Conservation (phyloP, 257 asterid genomes). For the Capsicum rhomboideum region DNA sequence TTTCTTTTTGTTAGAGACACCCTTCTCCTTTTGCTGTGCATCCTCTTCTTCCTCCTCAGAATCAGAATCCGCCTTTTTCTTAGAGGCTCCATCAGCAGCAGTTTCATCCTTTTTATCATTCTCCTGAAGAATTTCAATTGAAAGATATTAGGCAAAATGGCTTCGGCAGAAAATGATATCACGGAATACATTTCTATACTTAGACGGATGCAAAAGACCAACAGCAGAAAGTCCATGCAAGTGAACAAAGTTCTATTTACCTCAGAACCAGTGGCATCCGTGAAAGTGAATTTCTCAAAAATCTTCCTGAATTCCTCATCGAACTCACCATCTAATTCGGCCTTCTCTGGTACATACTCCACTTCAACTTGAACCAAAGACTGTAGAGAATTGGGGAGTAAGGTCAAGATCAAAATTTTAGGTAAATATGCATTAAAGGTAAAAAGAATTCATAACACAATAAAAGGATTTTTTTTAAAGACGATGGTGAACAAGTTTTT, state of each 20-base stretch:
- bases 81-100: conserved; percentile 47
- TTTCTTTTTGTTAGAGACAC: conserved; percentile 82
- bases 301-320: conserved; percentile 81
- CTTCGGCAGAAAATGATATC: not conserved
- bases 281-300: conserved; percentile 78
- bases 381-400: conserved; percentile 18
- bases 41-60: conserved; percentile 76
- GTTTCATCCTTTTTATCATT: conserved; percentile 57
- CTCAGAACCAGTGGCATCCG: conserved; percentile 42
- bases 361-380: conserved; percentile 57
- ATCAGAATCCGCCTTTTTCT: conserved; percentile 80
- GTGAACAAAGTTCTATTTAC: conserved; percentile 25
- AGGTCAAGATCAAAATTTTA: not conserved
- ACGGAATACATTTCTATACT: not conserved
- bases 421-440: not conserved
- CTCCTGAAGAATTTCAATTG: conserved; percentile 35
- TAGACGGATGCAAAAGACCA: not conserved
- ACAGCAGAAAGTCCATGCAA: not conserved
- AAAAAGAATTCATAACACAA: not conserved
- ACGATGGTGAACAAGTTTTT: not conserved
- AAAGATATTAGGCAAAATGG: not conserved
- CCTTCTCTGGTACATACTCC: conserved; percentile 90
- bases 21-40: conserved; percentile 62
- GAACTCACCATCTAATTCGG: conserved; percentile 55
- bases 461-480: not conserved